A percentile compares a stretch with the other conserved stretches of the same genome.
Conservation (phyloP, 2,329 filamentous ascomycete genomes). For the Clonostachys sp. region DNA sequence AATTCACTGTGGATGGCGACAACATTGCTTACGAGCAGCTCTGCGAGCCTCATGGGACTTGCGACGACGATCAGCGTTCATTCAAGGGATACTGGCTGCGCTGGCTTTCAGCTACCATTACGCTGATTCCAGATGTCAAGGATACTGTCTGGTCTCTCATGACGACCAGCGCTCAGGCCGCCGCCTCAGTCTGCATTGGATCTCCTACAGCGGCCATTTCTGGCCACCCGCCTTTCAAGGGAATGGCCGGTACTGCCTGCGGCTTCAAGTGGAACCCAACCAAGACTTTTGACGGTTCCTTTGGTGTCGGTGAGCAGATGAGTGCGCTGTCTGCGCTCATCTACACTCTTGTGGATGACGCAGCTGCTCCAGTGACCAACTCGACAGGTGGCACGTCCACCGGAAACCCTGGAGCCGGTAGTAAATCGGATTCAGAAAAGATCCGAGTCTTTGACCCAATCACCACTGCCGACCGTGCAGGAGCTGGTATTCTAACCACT, state of each 20-base stretch:
- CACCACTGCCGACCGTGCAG: slow-evolving; percentile 45
- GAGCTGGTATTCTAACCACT: slow-evolving; percentile 51
- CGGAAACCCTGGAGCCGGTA: slow-evolving; percentile 43
- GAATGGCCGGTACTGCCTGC: slow-evolving; percentile 55
- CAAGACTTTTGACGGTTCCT: slow-evolving; percentile 49
- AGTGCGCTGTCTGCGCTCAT: slow-evolving; percentile 60
- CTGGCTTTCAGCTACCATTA: slow-evolving; percentile 54
- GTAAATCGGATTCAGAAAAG: slow-evolving; percentile 14
- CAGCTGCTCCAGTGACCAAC: slow-evolving; percentile 40
- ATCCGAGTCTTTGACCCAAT: slow-evolving; percentile 26
- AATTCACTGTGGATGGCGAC: slow-evolving; percentile 44
- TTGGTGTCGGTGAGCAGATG: slow-evolving; percentile 68
- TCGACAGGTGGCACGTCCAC: slow-evolving; percentile 55
- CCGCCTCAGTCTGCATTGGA: slow-evolving; percentile 46
- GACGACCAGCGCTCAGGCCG: slow-evolving; percentile 42
- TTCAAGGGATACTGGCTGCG: slow-evolving; percentile 75
- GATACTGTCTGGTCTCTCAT: slow-evolving; percentile 47
- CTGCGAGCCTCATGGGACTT: slow-evolving; percentile 58
- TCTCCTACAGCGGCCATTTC: slow-evolving; percentile 19
- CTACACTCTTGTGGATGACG: slow-evolving; percentile 48
- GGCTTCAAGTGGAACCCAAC: slow-evolving; percentile 60
- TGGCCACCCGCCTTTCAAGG: slow-evolving; percentile 31
- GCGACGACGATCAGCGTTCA: slow-evolving; percentile 66
- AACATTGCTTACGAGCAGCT: slow-evolving; percentile 59
- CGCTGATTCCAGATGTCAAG: slow-evolving; percentile 49